These are phyloP conservation scores for Aspergillus puulaauensis DNA, from an alignment of 2,329 filamentous ascomycete genomes.

Conservation along the genomic window DNA sequence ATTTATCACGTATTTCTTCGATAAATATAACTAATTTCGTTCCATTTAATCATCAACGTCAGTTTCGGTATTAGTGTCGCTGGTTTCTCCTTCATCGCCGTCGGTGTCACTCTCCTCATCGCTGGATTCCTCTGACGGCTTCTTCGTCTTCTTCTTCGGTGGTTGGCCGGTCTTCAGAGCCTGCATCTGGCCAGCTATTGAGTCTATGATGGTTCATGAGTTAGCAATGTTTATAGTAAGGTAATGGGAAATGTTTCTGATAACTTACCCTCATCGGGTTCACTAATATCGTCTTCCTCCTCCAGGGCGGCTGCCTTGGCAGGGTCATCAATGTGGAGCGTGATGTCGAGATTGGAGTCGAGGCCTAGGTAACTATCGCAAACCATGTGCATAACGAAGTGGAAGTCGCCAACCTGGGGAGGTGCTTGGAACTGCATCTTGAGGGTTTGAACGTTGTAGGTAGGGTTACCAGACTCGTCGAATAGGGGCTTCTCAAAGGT, in stretches of 20 bases:
- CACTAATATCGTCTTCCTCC: slow-evolving; percentile 92
- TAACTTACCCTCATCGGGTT: slow-evolving; percentile 90
- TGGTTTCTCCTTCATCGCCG: slow-evolving; percentile 60
- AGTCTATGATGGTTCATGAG: slow-evolving; percentile 56
- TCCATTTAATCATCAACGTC: slow-evolving; percentile 66
- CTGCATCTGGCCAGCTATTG: slow-evolving; percentile 86
- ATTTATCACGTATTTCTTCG: neutral
- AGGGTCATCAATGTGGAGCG: slow-evolving; percentile 83
- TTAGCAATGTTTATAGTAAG: slow-evolving; percentile 21
- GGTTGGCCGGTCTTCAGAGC: slow-evolving; percentile 71
- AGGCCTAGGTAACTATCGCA: slow-evolving; percentile 96
- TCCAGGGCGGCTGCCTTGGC: slow-evolving; percentile 78
- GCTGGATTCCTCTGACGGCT: slow-evolving; percentile 56
- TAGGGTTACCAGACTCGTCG: slow-evolving; percentile 76
- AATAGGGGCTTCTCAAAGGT: slow-evolving; percentile 89
- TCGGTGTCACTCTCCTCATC: slow-evolving; percentile 64
- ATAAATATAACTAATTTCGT: neutral
- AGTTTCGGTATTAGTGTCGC: slow-evolving; percentile 68
- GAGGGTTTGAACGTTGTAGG: slow-evolving; percentile 91
- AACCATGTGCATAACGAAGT: slow-evolving; percentile 88
- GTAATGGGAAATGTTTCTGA: neutral
- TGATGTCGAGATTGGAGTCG: slow-evolving; percentile 88
- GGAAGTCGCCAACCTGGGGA: slow-evolving; percentile 87
- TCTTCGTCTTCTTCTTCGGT: slow-evolving; percentile 60
- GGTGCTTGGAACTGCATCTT: slow-evolving; percentile 97